A percentile compares a stretch with the other conserved stretches of the same genome.
Evolutionary conservation across 169 alveolate species (phyloP).

Genomic region (Fabrea salina): DNA sequence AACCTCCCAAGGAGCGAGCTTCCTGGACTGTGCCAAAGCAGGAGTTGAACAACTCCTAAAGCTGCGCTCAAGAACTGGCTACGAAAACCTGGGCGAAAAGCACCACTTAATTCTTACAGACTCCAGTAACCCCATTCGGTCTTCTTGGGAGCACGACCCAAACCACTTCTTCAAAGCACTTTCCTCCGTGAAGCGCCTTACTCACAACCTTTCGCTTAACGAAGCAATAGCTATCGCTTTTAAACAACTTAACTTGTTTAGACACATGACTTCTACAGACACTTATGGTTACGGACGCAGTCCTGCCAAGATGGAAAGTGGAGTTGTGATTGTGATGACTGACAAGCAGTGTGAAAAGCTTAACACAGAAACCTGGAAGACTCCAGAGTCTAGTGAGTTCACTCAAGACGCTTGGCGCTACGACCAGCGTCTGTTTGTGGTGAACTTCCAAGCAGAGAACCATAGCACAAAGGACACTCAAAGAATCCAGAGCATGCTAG

Average conservation of each 20-base stretch:
- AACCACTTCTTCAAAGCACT: neutral
- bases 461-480: neutral
- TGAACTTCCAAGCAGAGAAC: slow-evolving; percentile 18
- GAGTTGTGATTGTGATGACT: slow-evolving; percentile 14
- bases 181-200: neutral
- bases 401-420: slow-evolving; percentile 19
- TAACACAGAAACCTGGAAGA: neutral
- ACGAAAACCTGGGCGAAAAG: slow-evolving; percentile 11
- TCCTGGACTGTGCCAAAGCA: slow-evolving; percentile 29
- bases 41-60: neutral
- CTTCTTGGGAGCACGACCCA: slow-evolving; percentile 30
- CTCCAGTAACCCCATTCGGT: neutral
- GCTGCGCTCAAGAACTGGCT: slow-evolving; percentile 16
- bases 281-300: slow-evolving; percentile 24
- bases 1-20: slow-evolving; percentile 30
- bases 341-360: slow-evolving; percentile 10
- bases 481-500: neutral
- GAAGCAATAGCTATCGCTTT: slow-evolving; percentile 10
- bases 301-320: slow-evolving; percentile 2
- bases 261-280: slow-evolving; percentile 22
- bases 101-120: slow-evolving; percentile 17
- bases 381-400: neutral
- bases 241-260: slow-evolving; percentile 19
- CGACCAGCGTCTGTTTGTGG: slow-evolving; percentile 6
- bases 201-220: neutral